These are phyloP conservation scores for Sporothrix pseudoabietina DNA, from an alignment of 2,329 filamentous ascomycete species.

Conservation along the genomic window DNA sequence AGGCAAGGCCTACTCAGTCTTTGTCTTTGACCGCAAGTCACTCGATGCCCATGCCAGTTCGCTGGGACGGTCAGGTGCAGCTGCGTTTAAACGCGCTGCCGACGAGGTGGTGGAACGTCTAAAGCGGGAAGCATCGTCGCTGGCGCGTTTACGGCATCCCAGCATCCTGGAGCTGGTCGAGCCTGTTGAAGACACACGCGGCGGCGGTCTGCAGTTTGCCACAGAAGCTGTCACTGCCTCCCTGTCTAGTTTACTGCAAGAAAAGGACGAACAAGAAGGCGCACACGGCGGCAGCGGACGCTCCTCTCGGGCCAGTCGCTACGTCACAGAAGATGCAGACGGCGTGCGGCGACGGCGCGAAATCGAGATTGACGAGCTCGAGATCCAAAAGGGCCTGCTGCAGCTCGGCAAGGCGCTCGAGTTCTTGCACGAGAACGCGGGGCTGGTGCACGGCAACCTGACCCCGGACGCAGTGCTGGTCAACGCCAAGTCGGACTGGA, in stretches of 20 bases:
- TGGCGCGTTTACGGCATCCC: conserved; percentile 86
- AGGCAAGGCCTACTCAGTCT: conserved; percentile 84
- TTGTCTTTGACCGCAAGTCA: conserved; percentile 89
- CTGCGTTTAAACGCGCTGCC: conserved; percentile 74
- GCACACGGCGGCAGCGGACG: conserved; percentile 53
- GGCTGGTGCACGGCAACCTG: conserved; percentile 86
- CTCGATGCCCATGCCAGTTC: conserved; percentile 69
- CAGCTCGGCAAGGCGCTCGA: conserved; percentile 60
- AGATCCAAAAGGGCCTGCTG: conserved; percentile 93
- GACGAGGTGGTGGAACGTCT: conserved; percentile 90
- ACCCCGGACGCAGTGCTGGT: conserved; percentile 92
- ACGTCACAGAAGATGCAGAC: conserved; percentile 77
- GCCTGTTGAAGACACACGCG: conserved; percentile 90
- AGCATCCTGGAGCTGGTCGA: conserved; percentile 91
- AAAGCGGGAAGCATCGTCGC: conserved; percentile 86
- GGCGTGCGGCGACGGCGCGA: conserved; percentile 74
- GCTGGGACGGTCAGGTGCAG: conserved; percentile 63
- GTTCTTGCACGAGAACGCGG: conserved; percentile 37
- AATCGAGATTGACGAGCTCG: conserved; percentile 91
- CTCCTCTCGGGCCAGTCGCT: conserved; percentile 69
- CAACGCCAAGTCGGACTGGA: conserved; percentile 99
- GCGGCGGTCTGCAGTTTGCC: conserved; percentile 90
- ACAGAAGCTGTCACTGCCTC: conserved; percentile 90
- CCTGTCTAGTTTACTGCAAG: conserved; percentile 76
- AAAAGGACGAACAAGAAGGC: conserved; percentile 84